A percentile compares a stretch with the other conserved stretches of the same genome.
phyloP scores from a whole-genome alignment of 345 rosid species.

The Angophora floribunda region DNA sequence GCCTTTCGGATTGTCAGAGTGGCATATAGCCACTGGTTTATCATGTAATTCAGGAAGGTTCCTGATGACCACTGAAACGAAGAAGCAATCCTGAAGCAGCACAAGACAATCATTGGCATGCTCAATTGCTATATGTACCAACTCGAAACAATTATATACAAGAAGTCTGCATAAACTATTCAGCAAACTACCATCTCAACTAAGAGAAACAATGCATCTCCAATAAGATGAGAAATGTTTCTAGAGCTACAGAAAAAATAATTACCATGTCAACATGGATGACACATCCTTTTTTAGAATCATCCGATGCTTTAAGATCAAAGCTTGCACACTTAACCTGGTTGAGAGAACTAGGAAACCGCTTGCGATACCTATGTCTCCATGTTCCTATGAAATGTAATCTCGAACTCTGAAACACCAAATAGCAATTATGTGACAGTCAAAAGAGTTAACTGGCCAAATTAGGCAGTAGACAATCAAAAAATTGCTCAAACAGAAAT shows the following conservation, averaged over 20 bases:
- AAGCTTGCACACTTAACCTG: slow-evolving; percentile 24
- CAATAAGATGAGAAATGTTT: background rate
- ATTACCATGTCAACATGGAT: slow-evolving; percentile 93
- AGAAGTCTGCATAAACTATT: background rate
- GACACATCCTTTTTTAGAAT: slow-evolving; percentile 22
- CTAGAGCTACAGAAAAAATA: background rate
- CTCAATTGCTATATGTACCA: slow-evolving; percentile 1
- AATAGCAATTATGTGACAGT: background rate
- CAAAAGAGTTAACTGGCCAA: background rate
- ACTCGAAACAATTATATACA: background rate
- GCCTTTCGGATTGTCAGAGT: slow-evolving; percentile 88
- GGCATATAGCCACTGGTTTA: slow-evolving; percentile 88
- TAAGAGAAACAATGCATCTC: background rate
- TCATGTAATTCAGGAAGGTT: slow-evolving; percentile 58
- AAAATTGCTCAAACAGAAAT: background rate
- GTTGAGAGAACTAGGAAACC: slow-evolving; percentile 36
- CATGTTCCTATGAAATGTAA: slow-evolving; percentile 98
- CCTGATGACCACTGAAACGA: slow-evolving; percentile 84
- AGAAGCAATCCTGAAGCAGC: slow-evolving; percentile 79
- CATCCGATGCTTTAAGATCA: slow-evolving; percentile 18
- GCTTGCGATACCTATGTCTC: slow-evolving; percentile 82
- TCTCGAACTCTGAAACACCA: slow-evolving; percentile 59
- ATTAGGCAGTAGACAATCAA: background rate
- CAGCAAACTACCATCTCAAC: background rate
- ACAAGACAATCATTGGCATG: background rate